phyloP scores from a whole-genome alignment of 345 rosid genomes.

The Gossypium arboreum region DNA sequence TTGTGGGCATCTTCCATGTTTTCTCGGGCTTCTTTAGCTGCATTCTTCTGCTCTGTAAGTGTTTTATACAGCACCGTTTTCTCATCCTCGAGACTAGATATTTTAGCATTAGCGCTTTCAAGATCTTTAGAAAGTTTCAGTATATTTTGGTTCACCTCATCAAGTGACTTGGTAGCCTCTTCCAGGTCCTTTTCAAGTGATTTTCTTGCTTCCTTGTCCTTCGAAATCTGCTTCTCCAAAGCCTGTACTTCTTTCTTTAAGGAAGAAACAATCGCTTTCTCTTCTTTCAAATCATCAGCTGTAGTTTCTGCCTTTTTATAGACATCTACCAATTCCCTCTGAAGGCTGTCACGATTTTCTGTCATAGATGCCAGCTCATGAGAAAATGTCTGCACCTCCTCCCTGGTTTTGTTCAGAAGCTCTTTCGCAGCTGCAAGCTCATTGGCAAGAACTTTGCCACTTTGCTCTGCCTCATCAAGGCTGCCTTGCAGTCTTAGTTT shows the following conservation, averaged over 20 bases:
- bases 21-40: conserved; percentile 57
- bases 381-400: conserved; percentile 40
- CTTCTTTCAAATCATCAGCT: conserved; percentile 55
- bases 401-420: conserved; percentile 46
- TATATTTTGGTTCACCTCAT: conserved; percentile 71
- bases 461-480: conserved; percentile 46
- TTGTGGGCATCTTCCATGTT: conserved; percentile 90
- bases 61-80: conserved; percentile 70
- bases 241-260: conserved; percentile 43
- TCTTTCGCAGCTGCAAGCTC: conserved; percentile 54
- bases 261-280: conserved; percentile 41
- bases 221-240: conserved; percentile 59
- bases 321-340: conserved; percentile 22
- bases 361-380: conserved; percentile 41
- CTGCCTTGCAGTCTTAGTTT: conserved; percentile 35
- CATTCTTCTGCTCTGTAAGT: conserved; percentile 57
- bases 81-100: conserved; percentile 69
- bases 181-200: conserved; percentile 73
- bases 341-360: conserved; percentile 33
- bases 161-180: conserved; percentile 85
- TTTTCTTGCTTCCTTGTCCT: conserved; percentile 61
- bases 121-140: conserved; percentile 57
- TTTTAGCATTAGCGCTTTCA: conserved; percentile 51
- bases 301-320: conserved; percentile 54
- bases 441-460: conserved; percentile 36